Evolutionary conservation across 2,329 filamentous ascomycete species (phyloP).

Genomic region (Paraconiothyrium sp.): DNA sequence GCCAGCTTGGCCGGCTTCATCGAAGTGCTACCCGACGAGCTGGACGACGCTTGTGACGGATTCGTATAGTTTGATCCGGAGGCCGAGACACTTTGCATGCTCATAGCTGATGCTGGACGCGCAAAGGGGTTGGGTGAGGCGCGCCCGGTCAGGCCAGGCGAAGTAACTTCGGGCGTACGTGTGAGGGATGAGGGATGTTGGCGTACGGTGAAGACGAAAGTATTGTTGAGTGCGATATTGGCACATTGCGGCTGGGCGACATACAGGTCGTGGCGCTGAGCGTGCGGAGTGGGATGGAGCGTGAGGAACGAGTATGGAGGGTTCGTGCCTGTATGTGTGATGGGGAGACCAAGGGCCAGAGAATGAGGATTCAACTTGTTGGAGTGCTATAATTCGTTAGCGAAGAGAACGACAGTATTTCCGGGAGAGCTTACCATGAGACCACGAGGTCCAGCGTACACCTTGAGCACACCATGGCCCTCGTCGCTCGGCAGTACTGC

Average conservation of each 20-base stretch:
- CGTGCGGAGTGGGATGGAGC: slow-evolving; percentile 94
- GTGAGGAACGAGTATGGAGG: slow-evolving; percentile 93
- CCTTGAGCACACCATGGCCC: slow-evolving; percentile 84
- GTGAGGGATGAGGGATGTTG: slow-evolving; percentile 79
- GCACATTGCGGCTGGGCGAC: slow-evolving; percentile 95
- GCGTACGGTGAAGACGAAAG: slow-evolving; percentile 94
- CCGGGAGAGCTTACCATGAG: slow-evolving; percentile 70
- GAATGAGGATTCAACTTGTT: slow-evolving; percentile 96
- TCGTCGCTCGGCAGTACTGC: slow-evolving; percentile 91
- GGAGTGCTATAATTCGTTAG: slow-evolving; percentile 68
- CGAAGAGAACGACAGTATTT: not conserved
- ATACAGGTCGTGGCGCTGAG: slow-evolving; percentile 96
- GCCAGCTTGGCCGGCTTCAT: slow-evolving; percentile 92
- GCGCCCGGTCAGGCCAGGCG: slow-evolving; percentile 52
- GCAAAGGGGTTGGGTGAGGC: slow-evolving; percentile 62
- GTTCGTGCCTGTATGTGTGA: slow-evolving; percentile 90
- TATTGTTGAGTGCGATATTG: slow-evolving; percentile 90
- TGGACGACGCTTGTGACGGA: slow-evolving; percentile 66
- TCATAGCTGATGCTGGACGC: slow-evolving; percentile 67
- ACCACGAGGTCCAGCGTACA: slow-evolving; percentile 93
- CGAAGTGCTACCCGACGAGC: slow-evolving; percentile 66
- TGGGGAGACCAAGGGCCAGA: slow-evolving; percentile 86
- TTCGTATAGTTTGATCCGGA: slow-evolving; percentile 62
- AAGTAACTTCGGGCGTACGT: slow-evolving; percentile 44
- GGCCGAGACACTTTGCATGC: slow-evolving; percentile 66